phyloP scores from a whole-genome alignment of 306 rosid genomes.

The Fagus crenata region DNA sequence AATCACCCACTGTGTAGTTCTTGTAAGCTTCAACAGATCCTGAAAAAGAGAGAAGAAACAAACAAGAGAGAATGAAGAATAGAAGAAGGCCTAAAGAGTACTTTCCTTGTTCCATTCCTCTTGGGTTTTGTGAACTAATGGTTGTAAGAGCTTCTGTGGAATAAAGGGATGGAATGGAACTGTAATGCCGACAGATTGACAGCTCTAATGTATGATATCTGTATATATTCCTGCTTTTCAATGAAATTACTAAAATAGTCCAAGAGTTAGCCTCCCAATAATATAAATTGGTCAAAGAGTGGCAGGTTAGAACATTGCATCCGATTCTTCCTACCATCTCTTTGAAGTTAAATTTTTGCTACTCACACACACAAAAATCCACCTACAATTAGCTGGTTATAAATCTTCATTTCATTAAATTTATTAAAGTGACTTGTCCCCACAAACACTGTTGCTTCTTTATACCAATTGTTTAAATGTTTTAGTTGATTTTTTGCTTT shows the following conservation, averaged over 20 bases:
- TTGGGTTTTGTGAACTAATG: constrained; percentile 15
- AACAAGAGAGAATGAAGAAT: background rate
- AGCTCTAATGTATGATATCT: no score
- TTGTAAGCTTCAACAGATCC: constrained; percentile 66
- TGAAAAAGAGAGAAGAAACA: constrained; percentile 28
- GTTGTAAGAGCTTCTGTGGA: background rate
- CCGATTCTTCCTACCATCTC: no score
- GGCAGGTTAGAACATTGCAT: no score
- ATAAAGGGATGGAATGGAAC: background rate
- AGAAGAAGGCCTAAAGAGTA: constrained; percentile 1
- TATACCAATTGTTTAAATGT: no score
- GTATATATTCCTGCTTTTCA: background rate
- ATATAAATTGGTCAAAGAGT: background rate
- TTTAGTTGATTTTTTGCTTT: no score
- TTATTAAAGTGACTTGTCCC: no score
- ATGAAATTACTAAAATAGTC: constrained; percentile 31
- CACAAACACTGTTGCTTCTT: no score
- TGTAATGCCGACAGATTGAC: background rate
- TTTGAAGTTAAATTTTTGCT: no score
- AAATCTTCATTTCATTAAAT: no score
- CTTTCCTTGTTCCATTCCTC: constrained; percentile 38
- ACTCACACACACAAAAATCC: no score
- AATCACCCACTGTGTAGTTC: constrained; percentile 90
- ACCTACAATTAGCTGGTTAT: no score
- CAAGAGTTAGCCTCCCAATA: background rate